Percentiles rank a stretch among this genome's conserved stretches.
Evolutionary conservation across 2,329 filamentous ascomycete genomes (phyloP).

Genomic region (Penicillium sclerotiorum): DNA sequence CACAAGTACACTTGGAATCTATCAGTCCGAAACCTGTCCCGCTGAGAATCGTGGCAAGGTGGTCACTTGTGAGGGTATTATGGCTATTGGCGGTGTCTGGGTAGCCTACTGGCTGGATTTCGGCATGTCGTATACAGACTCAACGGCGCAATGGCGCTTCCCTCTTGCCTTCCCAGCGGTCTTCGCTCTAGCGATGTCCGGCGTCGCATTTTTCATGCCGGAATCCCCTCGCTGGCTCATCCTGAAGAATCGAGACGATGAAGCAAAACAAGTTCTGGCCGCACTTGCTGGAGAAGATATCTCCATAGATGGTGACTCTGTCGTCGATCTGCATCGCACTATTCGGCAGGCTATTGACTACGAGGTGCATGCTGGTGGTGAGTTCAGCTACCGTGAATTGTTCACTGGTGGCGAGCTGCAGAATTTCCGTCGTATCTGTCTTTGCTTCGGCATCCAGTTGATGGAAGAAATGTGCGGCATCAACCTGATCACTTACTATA

Average conservation of each 20-base stretch:
- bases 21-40: constrained; percentile 56
- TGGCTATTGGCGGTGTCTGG: constrained; percentile 53
- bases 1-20: constrained; percentile 57
- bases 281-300: constrained; percentile 44
- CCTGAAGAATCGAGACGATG: constrained; percentile 50
- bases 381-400: constrained; percentile 11
- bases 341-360: no score
- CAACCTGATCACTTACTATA: constrained; percentile 55
- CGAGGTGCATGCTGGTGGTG: no score
- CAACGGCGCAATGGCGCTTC: constrained; percentile 52
- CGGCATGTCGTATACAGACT: constrained; percentile 41
- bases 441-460: constrained; percentile 43
- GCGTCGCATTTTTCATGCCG: constrained; percentile 47
- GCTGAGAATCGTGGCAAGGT: constrained; percentile 62
- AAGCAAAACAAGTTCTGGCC: constrained; percentile 51
- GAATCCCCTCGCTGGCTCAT: constrained; percentile 52
- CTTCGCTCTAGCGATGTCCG: constrained; percentile 49
- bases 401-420: constrained; percentile 43
- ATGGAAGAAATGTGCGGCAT: constrained; percentile 55
- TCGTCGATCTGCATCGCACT: not conserved
- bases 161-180: constrained; percentile 57
- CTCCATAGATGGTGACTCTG: not conserved
- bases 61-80: constrained; percentile 61
- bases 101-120: constrained; percentile 58
- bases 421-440: constrained; percentile 43